These are phyloP conservation scores for Dioscorea cayenensis DNA, from an alignment of 116 monocot species.

Conservation along the genomic window DNA sequence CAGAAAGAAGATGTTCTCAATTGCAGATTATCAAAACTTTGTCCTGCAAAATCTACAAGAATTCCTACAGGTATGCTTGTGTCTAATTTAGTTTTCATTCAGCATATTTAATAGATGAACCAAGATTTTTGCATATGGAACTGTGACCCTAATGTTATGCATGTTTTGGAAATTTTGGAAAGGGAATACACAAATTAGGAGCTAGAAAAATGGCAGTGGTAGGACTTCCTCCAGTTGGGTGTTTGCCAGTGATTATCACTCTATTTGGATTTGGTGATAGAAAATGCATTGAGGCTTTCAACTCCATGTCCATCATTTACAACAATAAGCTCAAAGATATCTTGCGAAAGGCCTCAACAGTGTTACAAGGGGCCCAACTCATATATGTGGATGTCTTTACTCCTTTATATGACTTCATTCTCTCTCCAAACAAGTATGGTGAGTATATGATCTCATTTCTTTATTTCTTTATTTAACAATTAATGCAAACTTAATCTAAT, in stretches of 20 bases:
- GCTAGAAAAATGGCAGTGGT: conserved; percentile 38
- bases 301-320: conserved; percentile 38
- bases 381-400: conserved; percentile 42
- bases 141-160: background rate
- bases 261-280: conserved; percentile 37
- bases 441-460: background rate
- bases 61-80: conserved; percentile 39
- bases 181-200: conserved; percentile 34
- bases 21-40: conserved; percentile 45
- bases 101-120: no score
- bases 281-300: conserved; percentile 36
- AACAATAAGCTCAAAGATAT: conserved; percentile 42
- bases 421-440: conserved; percentile 45
- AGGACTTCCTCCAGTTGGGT: conserved; percentile 61
- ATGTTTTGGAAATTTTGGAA: background rate
- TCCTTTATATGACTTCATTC: conserved; percentile 31
- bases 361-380: background rate
- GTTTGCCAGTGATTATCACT: conserved; percentile 58
- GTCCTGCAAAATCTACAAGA: conserved; percentile 28
- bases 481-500: no score
- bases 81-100: no score
- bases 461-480: no score
- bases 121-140: no score
- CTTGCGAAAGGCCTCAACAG: conserved; percentile 14
- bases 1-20: conserved; percentile 26